Base-by-base conservation (phyloP, 1,139 yeast genomes). In the Chernovozyma aurita region DNA sequence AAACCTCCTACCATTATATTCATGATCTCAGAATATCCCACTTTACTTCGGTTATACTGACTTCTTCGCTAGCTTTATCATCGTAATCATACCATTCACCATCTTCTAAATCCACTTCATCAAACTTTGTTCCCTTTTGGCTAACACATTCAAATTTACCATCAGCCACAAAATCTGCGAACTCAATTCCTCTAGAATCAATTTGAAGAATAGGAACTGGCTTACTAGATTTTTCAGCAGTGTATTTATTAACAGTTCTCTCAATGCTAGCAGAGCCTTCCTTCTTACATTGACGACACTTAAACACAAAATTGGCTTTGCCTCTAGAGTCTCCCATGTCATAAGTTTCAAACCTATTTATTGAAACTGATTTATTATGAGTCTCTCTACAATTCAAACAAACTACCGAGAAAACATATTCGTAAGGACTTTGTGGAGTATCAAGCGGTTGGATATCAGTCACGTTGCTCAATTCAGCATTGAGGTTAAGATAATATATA, bases 31-130 rank as follows among this genome's bases (percentile, higher is more conserved):
- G 28, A 16, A 47, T 37, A n/a, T 66, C 72, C 85, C 95, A 88
- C 37, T 65, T 54, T 15, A 80, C 70, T 7, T 86, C 92, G 2
- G 85, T 78, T 13, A 92, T 73, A 28, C 94, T 79, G 17, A 88
- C 97, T 57, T 92, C 97, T 20, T 68, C 76, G 9, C 79, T 77
- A 4, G 85, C 81, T 50, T 80, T 76, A 41, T 92, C 97, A 54
- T 92, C 97, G 55, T 90, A 94, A 52, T 92, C 98, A 55, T 81
- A 92, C 95, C 96, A 90, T 55, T 92, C 97, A 31, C 76, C 78
- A 29, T 87, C 97, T 30, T 71, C 75, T 35, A 87, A 60, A 40
- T 82, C 87, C n/a, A 87, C 73, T 16, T 81, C 87, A 11, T 55
- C 55, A 49, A 85, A 85, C 39, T 55, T 59, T 2, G 85, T 69